Base-by-base conservation (phyloP, 331 rosid genomes). In the Erythrophleum ivorense region DNA sequence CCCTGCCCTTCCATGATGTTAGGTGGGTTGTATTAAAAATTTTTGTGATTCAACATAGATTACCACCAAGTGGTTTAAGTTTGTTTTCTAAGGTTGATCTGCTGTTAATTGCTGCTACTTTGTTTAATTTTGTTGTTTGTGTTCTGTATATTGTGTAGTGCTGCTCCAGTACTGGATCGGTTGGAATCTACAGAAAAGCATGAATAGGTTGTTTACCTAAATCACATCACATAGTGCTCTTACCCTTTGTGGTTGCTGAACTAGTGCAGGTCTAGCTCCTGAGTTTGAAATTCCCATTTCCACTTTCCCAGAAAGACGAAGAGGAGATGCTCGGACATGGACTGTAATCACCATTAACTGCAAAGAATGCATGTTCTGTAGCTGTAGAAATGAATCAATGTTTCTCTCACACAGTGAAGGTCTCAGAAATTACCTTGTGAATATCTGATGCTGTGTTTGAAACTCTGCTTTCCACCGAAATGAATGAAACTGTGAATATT, bases 1-100 rank as follows among this genome's bases (percentile, higher is more conserved):
- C 85, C 12, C 78, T 40, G 36, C 83, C 54, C 34, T 77, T 75
- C 71, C 78, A 58, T 21, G 81, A 84, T 74, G 83, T 81, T 78
- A 86, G 92, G 86, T 84, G 80, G 80, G 80, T 78, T 67, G 2
- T 0, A 7, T 6, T 13, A 13, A 9, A 24, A 29, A 29, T 14
- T 19, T 63, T 16, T 9, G 45, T 13, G 11, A 63, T 31, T 33
- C 36, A 63, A 33, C 69, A 33, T 63, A 24, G 9, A 60, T 62
- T 29, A 24, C 5, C 38, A 21, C 24, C 71, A 9, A 77, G 52
- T 77, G 62, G 78, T 62, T 16, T 31, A 49, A 34, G 73, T 68
- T 40, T 64, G 12, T 63, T 36, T 53, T 19, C 19, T 9, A 9
- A 41, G 33, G 1, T 57, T 82, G 83, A 83, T 84, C 83, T 73